Base-by-base conservation (phyloP, 768 basidiomycete genomes). In the Amyloporia xantha region DNA sequence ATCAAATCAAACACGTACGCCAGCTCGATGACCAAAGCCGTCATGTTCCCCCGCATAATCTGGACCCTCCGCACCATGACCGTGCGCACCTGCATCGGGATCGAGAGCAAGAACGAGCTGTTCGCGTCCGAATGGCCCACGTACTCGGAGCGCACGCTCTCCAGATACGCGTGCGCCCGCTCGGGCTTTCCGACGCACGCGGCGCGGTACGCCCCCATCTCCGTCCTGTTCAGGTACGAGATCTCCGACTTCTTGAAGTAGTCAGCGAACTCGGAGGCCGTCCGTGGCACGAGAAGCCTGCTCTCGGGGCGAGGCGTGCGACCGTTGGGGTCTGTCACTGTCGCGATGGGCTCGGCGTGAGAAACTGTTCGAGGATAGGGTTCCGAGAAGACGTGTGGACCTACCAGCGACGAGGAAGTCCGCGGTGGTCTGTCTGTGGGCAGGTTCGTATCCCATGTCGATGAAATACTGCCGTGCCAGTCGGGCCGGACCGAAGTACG, bases 401-500 rank as follows among this genome's bases (percentile, higher is more conserved):
- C 9, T 39, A 69, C 70, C 62, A 5, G 69, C 62, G 28, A 79
- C 75, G 28, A 82, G 66, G 67, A 79, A 82, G 54, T 82, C 80
- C 20, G 81, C 70, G 0, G 77, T 79, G 2, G 78, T 79, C 59
- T 82, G 80, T 17, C 80, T 66, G 49, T 77, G 68, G 11, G 68
- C 69, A 20, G 78, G 78, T 52, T 68, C 65, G 55, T 72, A 79
- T 11, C 82, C 80, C 73, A 86, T 76, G 52, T 81, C 74, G 48
- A 84, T 69, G 70, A 92, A 88, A 63, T 90, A 88, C 52, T 78
- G 68, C 44, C 77, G 70, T 0, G 88, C 90, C 50, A 76, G 66
- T 39, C 73, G 66, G 2, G 81, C 79, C 4, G 78, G 78, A 1
- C 90, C 90, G 48, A 78, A 91, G 68, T 84, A 92, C 20, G 78